These are phyloP conservation scores for Solanum phureja DNA, from an alignment of 257 asterid genomes.

Conservation along the genomic window DNA sequence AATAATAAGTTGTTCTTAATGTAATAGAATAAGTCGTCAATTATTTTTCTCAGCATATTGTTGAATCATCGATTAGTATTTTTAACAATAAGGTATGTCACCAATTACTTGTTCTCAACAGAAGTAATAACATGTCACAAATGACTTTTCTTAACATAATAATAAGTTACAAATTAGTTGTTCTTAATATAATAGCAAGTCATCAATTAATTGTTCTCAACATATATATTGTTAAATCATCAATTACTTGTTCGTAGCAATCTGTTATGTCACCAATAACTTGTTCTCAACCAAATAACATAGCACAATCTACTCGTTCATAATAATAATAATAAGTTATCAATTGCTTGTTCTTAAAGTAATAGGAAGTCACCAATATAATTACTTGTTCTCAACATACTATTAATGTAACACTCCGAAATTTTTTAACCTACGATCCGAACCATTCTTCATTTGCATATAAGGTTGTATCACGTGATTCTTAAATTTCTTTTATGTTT, in stretches of 20 bases:
- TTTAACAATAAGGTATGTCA: neutral
- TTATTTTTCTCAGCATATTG: neutral
- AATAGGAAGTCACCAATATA: neutral
- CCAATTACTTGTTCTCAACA: neutral
- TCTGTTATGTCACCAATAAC: neutral
- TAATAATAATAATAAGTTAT: too few relatives aligned
- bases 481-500: too few relatives aligned
- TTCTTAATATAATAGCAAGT: neutral
- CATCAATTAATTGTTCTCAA: neutral
- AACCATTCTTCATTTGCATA: too few relatives aligned
- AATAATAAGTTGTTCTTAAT: too few relatives aligned
- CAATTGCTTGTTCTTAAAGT: neutral
- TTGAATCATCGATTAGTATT: neutral
- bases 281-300: neutral
- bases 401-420: too few relatives aligned
- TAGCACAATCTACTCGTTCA: neutral
- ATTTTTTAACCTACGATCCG: too few relatives aligned
- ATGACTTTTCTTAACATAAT: neutral
- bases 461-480: too few relatives aligned
- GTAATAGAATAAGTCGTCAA: too few relatives aligned
- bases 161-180: neutral
- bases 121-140: neutral
- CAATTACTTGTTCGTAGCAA: neutral
- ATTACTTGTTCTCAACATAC: neutral
- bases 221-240: neutral